Conservation (phyloP, 2,329 filamentous ascomycete species). For the Stagonosporopsis rhizophila region DNA sequence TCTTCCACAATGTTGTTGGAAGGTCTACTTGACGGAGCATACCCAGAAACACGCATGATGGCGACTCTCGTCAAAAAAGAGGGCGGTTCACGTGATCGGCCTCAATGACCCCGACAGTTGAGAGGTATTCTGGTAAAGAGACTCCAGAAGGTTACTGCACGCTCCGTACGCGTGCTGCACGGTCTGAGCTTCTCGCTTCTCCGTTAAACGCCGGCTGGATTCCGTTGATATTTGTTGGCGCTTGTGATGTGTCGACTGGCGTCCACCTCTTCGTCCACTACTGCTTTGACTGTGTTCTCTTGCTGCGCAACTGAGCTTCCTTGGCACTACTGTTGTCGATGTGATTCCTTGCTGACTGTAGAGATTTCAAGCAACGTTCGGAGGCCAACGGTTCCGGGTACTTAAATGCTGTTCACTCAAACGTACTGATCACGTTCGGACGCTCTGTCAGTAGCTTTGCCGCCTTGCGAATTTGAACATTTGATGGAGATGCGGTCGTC, state of each 20-base stretch:
- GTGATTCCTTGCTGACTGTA: too few species aligned
- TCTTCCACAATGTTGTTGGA: constrained; percentile 46
- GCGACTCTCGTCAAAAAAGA: not conserved
- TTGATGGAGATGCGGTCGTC: constrained; percentile 7
- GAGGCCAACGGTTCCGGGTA: not conserved
- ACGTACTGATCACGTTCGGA: not conserved
- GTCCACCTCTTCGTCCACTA: not conserved
- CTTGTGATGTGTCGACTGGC: not conserved
- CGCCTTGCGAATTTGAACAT: constrained; percentile 4
- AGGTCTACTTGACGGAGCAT: constrained; percentile 26
- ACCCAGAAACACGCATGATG: constrained; percentile 31
- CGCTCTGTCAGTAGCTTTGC: not conserved
- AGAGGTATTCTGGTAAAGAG: not conserved
- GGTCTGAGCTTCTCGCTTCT: constrained; percentile 9
- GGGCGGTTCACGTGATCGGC: not conserved
- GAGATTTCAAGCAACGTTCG: not conserved
- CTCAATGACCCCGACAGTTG: too few species aligned
- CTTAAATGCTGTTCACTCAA: too few species aligned
- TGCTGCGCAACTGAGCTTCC: too few species aligned
- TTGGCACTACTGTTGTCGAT: not conserved
- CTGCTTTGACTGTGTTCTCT: not conserved
- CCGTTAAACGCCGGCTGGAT: constrained; percentile 5
- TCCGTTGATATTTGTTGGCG: not conserved
- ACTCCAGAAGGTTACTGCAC: not conserved
- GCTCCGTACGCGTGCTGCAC: not conserved